Conservation (phyloP, 192 early-diverging fungal genomes). For the Linnemannia elongata region DNA sequence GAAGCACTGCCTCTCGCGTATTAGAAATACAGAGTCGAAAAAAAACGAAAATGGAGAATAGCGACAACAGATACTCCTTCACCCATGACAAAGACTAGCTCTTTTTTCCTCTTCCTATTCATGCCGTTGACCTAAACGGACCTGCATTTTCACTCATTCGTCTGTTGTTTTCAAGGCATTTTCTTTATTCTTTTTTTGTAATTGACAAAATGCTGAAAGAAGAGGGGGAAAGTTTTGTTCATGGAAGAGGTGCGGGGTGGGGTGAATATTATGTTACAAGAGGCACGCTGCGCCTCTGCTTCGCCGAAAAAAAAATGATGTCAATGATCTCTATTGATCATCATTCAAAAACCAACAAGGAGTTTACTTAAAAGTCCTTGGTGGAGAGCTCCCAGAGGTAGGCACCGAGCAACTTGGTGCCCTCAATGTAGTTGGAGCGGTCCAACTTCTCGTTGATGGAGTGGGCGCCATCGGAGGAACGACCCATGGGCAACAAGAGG, state of each 20-base stretch:
- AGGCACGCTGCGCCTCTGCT: neutral
- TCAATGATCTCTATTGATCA: neutral
- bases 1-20: neutral
- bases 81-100: neutral
- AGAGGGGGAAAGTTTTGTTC: neutral
- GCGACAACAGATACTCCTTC: neutral
- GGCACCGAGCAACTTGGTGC: slow-evolving; percentile 93
- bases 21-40: neutral
- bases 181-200: no score
- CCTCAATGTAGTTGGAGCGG: slow-evolving; percentile 92
- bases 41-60: neutral
- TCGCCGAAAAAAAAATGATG: neutral
- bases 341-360: neutral
- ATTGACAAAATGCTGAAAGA: no score
- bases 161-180: no score
- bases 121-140: no score
- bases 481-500: slow-evolving; percentile 96
- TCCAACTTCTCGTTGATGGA: slow-evolving; percentile 98
- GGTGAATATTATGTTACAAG: neutral
- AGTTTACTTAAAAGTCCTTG: slow-evolving; percentile 25
- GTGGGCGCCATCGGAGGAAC: slow-evolving; percentile 85
- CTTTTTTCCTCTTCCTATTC: no score
- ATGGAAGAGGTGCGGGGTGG: neutral
- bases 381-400: slow-evolving; percentile 92
- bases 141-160: no score